phyloP scores from a whole-genome alignment of 2,329 filamentous ascomycete genomes.

The Blastomyces emzantsi region DNA sequence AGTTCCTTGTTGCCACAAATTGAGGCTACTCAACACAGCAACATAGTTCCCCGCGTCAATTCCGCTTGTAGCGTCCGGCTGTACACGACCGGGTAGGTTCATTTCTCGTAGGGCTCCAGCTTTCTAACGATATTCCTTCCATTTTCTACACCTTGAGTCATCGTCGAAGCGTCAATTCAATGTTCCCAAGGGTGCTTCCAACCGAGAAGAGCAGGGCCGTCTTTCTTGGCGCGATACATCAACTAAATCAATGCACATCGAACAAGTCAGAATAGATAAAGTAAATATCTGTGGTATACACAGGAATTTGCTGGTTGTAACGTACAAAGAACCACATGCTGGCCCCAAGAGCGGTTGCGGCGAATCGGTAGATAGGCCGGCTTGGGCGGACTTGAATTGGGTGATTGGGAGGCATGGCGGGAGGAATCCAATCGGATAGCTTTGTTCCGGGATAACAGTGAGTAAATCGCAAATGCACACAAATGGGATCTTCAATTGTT shows the following conservation, averaged over 20 bases:
- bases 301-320: slow-evolving; percentile 17
- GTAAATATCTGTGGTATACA: slow-evolving; percentile 17
- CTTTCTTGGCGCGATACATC: slow-evolving; percentile 94
- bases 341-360: slow-evolving; percentile 77
- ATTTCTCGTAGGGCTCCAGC: not conserved
- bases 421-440: not conserved
- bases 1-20: not conserved
- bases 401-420: slow-evolving; percentile 34
- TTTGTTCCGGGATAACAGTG: not conserved
- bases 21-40: not conserved
- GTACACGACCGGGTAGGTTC: too few species aligned
- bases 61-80: not conserved
- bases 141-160: not conserved
- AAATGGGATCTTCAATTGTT: not conserved
- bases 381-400: slow-evolving; percentile 48
- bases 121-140: not conserved
- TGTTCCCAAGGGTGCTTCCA: slow-evolving; percentile 98
- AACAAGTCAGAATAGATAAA: slow-evolving; percentile 4
- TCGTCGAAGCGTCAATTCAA: slow-evolving; percentile 37
- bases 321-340: slow-evolving; percentile 99
- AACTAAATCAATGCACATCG: slow-evolving; percentile 47
- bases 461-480: not conserved
- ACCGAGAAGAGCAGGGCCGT: slow-evolving; percentile 81
- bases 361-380: slow-evolving; percentile 69
- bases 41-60: too few species aligned